Conservation (phyloP, 495 filamentous ascomycete species). For the Pseudevernia furfuracea region DNA sequence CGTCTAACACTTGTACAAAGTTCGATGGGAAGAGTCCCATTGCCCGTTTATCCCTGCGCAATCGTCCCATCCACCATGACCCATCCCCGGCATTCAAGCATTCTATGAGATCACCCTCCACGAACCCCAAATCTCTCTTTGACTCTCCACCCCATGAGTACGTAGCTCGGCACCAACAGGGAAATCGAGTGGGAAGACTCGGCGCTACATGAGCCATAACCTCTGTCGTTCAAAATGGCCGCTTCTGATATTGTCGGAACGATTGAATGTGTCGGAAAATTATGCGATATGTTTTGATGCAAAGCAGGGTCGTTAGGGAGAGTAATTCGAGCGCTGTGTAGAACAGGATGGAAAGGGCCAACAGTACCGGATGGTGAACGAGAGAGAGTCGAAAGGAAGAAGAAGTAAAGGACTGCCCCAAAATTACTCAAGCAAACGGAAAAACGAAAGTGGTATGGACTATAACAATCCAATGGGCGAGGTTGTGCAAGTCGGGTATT, state of each 20-base stretch:
- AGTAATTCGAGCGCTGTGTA: not conserved
- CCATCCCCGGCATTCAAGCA: constrained; percentile 96
- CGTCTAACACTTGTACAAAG: constrained; percentile 84
- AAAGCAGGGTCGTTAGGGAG: not conserved
- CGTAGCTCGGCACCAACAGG: constrained; percentile 90
- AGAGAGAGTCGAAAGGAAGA: not conserved
- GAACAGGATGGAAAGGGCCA: not conserved
- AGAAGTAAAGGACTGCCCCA: not conserved
- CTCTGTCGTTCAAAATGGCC: not conserved
- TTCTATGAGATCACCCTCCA: constrained; percentile 96
- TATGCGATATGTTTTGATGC: not conserved
- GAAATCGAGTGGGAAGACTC: constrained; percentile 74
- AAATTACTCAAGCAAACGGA: not conserved
- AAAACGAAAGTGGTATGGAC: not conserved
- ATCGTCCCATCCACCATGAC: constrained; percentile 92
- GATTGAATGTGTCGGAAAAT: not conserved
- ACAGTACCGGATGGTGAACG: not conserved
- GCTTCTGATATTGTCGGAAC: not conserved
- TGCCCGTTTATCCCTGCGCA: constrained; percentile 77
- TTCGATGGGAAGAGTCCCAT: constrained; percentile 93
- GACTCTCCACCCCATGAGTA: constrained; percentile 98
- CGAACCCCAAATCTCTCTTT: constrained; percentile 87
- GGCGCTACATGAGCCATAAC: constrained; percentile 55
- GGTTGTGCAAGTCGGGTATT: too few relatives aligned
- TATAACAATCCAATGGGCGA: not conserved